Evolutionary conservation across 768 basidiomycete species (phyloP).

Genomic region (Lactarius akahatsu): DNA sequence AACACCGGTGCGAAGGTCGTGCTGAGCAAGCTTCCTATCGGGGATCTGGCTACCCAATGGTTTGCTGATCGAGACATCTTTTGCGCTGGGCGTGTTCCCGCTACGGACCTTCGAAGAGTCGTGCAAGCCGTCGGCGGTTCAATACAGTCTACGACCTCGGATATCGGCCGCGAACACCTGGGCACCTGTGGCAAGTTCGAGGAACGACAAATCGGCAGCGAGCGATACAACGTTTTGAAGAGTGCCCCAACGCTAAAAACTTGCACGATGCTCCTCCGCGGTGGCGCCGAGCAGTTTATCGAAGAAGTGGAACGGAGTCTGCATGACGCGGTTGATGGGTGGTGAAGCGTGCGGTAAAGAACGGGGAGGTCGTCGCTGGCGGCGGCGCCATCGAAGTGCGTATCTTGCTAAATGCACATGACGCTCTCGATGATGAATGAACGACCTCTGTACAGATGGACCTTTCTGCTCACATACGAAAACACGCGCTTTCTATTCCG

Average conservation of each 20-base stretch:
- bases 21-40: constrained; percentile 96
- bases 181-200: constrained; percentile 93
- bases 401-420: background rate
- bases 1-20: constrained; percentile 97
- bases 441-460: constrained; percentile 70
- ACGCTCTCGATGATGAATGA: background rate
- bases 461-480: constrained; percentile 89
- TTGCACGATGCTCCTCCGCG: constrained; percentile 90
- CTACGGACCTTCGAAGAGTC: constrained; percentile 87
- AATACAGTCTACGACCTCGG: constrained; percentile 92
- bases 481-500: constrained; percentile 87
- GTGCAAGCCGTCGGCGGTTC: constrained; percentile 95
- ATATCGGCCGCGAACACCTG: constrained; percentile 85
- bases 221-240: constrained; percentile 92
- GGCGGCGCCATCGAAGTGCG: constrained; percentile 90
- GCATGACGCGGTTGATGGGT: constrained; percentile 99
- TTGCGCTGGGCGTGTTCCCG: constrained; percentile 93
- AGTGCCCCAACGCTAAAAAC: constrained; percentile 93
- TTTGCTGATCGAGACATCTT: constrained; percentile 99
- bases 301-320: constrained; percentile 97
- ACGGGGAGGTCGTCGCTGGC: constrained; percentile 94
- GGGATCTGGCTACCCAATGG: constrained; percentile 98
- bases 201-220: constrained; percentile 94
- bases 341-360: constrained; percentile 95
- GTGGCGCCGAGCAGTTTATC: constrained; percentile 98